Base-by-base conservation (phyloP, 371 early-diverging fungal species). In the Dentiscutata heterogama region DNA sequence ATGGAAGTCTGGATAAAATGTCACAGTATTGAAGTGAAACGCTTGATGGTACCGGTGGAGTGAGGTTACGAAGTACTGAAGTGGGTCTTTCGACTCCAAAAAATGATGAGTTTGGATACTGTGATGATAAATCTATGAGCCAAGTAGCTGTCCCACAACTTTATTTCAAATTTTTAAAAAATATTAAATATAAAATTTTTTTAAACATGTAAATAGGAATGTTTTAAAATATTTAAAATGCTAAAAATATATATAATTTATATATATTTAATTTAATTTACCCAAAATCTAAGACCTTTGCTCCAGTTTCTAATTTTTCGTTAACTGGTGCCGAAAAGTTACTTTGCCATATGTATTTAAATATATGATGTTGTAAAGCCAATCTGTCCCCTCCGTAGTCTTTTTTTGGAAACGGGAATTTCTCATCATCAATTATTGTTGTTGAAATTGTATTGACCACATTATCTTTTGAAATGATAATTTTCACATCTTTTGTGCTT, bases 1-100 rank as follows among this genome's bases (percentile, higher is more conserved):
- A 92, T 0, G 92, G 90, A 29, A 92, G 76, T 8, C 88, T 88
- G 16, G 87, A 83, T 7, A 90, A 82, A 16, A 90, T 84, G 50
- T 90, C 84, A 51, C 89, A 89, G n/a, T 88, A 84, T 46, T 83
- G 83, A 82, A 92, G 90, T 51, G 87, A 85, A 13, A 89, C 86
- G 80, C 90, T 92, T 64, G 64, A 78, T 8, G 92, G 92, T 70
- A 89, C 90, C 65, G 88, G 90, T 39, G 87, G 80, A 2, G 85
- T 82, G 1, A 91, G 91, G 72, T 14, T 11, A 51, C 14, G 51
- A 51, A 51, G 88, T 90, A 82, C 88, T 29, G 14, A 5, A 14
- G 25, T 14, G 35, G 22, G 65, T n/a, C 16, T 51, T 51, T 79
- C 79, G 10, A 79, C 39, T 16, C 79, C 79, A 46, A 50, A n/a